phyloP scores from a whole-genome alignment of 176 grass and related monocot species.

The Bonia amplexicaulis region DNA sequence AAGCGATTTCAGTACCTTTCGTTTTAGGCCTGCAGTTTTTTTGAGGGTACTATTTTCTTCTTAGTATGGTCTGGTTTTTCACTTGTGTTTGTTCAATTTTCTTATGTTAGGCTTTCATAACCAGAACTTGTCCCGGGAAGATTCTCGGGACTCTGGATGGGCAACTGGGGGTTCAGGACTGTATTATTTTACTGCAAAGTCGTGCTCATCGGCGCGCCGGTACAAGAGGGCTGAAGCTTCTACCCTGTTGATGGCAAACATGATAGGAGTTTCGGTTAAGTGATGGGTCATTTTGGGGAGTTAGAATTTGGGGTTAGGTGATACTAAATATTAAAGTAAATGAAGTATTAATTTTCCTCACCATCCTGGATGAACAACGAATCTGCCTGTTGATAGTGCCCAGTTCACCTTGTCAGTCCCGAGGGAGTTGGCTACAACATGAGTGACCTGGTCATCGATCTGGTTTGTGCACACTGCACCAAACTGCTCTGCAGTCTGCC shows the following conservation, averaged over 20 bases:
- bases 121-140: background rate
- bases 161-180: background rate
- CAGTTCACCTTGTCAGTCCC: slow-evolving; percentile 99
- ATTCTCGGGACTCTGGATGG: background rate
- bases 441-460: slow-evolving; percentile 81
- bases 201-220: slow-evolving; percentile 62
- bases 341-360: slow-evolving; percentile 45
- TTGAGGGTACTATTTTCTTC: background rate
- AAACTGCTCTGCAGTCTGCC: slow-evolving; percentile 95
- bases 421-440: slow-evolving; percentile 92
- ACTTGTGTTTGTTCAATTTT: slow-evolving; percentile 17
- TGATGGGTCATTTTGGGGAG: background rate
- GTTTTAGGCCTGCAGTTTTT: slow-evolving; percentile 8
- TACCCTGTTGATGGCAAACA: slow-evolving; percentile 71
- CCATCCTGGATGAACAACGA: slow-evolving; percentile 96
- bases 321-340: slow-evolving; percentile 20
- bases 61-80: slow-evolving; percentile 18
- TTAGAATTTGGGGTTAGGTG: background rate
- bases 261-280: slow-evolving; percentile 27
- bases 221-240: slow-evolving; percentile 92
- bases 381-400: slow-evolving; percentile 77
- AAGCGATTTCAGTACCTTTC: slow-evolving; percentile 19
- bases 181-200: slow-evolving; percentile 65
- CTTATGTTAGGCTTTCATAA: slow-evolving; percentile 25
- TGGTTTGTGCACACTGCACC: slow-evolving; percentile 78